Evolutionary conservation across 495 filamentous ascomycete species (phyloP).

Genomic region (Aspergillus ellipticus): DNA sequence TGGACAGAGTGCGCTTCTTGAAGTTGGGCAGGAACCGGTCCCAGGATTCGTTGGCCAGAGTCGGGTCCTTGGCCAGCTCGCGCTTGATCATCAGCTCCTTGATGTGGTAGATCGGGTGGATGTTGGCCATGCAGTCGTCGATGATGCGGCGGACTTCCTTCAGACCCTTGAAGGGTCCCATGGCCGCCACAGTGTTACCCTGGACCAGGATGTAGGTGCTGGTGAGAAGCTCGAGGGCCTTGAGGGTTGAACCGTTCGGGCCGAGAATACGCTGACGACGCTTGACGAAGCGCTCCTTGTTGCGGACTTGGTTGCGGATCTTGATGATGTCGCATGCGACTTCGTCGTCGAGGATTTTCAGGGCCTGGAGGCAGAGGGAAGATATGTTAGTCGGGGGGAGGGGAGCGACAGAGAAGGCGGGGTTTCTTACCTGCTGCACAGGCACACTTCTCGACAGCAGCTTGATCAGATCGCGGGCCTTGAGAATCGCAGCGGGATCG

Average conservation of each 20-base stretch:
- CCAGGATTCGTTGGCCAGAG: conserved; percentile 84
- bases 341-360: conserved; percentile 92
- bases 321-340: conserved; percentile 92
- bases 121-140: conserved; percentile 95
- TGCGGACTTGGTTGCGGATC: conserved; percentile 81
- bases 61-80: conserved; percentile 93
- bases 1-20: conserved; percentile 89
- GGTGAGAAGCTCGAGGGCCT: conserved; percentile 93
- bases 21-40: conserved; percentile 96
- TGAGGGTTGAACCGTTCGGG: conserved; percentile 78
- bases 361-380: conserved; percentile 44
- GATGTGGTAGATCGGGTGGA: conserved; percentile 90
- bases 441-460: conserved; percentile 88
- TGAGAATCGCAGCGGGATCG: conserved; percentile 91
- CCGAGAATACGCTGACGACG: conserved; percentile 88
- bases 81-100: conserved; percentile 99
- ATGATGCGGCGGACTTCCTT: conserved; percentile 90
- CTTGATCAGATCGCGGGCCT: conserved; percentile 91
- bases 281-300: conserved; percentile 97
- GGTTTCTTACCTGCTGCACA: conserved; percentile 60
- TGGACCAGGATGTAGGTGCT: conserved; percentile 93
- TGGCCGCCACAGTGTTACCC: conserved; percentile 89
- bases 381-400: conserved; percentile 1
- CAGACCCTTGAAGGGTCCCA: conserved; percentile 87
- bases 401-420: background rate